Percentiles rank a stretch among this genome's conserved stretches.
phyloP scores from a whole-genome alignment of 192 early-diverging fungal genomes.

The Irineochytrium annulatum region DNA sequence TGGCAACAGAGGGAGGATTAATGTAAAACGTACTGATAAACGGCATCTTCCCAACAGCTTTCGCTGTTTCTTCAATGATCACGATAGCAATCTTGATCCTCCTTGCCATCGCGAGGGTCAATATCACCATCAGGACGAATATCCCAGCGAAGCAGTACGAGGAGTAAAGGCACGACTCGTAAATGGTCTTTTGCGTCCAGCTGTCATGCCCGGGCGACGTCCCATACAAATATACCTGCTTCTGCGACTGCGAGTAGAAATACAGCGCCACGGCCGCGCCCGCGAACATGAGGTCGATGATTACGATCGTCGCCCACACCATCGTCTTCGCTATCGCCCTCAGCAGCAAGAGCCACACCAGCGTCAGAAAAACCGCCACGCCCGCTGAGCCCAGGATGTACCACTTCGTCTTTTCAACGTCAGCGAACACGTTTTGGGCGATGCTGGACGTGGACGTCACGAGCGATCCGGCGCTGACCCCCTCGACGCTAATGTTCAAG shows the following conservation, averaged over 20 bases:
- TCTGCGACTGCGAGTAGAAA: constrained; percentile 28
- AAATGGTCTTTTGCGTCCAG: neutral
- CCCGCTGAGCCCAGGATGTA: constrained; percentile 6
- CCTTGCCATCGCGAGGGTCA: constrained; percentile 43
- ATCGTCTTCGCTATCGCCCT: constrained; percentile 29
- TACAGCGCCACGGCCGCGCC: constrained; percentile 28
- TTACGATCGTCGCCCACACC: constrained; percentile 40
- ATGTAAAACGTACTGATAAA: constrained; percentile 28
- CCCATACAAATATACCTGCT: constrained; percentile 9
- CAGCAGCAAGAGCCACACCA: constrained; percentile 39
- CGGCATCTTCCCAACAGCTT: constrained; percentile 42
- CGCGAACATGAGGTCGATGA: constrained; percentile 28
- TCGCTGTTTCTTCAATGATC: constrained; percentile 46
- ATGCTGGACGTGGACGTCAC: neutral
- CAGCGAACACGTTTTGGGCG: constrained; percentile 5
- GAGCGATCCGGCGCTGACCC: neutral
- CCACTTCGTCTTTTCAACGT: constrained; percentile 12
- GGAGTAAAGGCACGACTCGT: neutral
- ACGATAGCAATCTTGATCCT: constrained; percentile 49
- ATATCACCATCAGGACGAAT: constrained; percentile 33
- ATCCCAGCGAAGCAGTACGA: constrained; percentile 12
- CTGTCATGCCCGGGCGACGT: constrained; percentile 13
- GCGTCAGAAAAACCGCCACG: constrained; percentile 22
- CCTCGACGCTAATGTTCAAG: neutral
- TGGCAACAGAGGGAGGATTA: neutral